These are phyloP conservation scores for Jamesozyma jinghongensis DNA, from an alignment of 805 yeast species.

Conservation along the genomic window DNA sequence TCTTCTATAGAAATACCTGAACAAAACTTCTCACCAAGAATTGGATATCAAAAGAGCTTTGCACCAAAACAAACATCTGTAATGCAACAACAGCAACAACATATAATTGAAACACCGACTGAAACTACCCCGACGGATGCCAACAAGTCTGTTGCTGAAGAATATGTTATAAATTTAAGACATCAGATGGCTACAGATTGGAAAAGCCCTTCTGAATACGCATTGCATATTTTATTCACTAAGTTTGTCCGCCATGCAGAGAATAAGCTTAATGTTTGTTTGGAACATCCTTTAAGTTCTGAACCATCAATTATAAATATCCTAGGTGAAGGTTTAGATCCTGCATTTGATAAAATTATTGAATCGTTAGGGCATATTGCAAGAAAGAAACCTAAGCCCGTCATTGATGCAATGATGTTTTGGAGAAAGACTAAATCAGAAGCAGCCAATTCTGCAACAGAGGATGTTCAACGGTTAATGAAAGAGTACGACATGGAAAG, in stretches of 20 bases:
- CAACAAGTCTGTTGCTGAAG: slow-evolving; percentile 16
- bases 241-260: slow-evolving; percentile 94
- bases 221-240: slow-evolving; percentile 87
- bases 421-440: slow-evolving; percentile 95
- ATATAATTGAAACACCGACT: not conserved
- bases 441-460: slow-evolving; percentile 57
- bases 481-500: slow-evolving; percentile 29
- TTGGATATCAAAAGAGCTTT: not conserved
- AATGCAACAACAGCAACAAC: slow-evolving; percentile 1
- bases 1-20: slow-evolving; percentile 10
- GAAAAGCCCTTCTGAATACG: slow-evolving; percentile 78
- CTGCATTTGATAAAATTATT: slow-evolving; percentile 76
- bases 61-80: too few relatives aligned
- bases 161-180: slow-evolving; percentile 25
- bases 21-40: not conserved
- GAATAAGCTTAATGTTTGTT: slow-evolving; percentile 65
- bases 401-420: slow-evolving; percentile 94
- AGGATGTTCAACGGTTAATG: slow-evolving; percentile 39
- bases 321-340: slow-evolving; percentile 78
- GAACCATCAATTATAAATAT: slow-evolving; percentile 77
- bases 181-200: slow-evolving; percentile 42
- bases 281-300: slow-evolving; percentile 47
- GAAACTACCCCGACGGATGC: slow-evolving; percentile 9
- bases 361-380: slow-evolving; percentile 87
- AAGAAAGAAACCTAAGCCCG: slow-evolving; percentile 83